Percentiles rank a stretch among this genome's conserved stretches.
Conservation (phyloP, 2,329 filamentous ascomycete species). For the Aspergillus vadensis region DNA sequence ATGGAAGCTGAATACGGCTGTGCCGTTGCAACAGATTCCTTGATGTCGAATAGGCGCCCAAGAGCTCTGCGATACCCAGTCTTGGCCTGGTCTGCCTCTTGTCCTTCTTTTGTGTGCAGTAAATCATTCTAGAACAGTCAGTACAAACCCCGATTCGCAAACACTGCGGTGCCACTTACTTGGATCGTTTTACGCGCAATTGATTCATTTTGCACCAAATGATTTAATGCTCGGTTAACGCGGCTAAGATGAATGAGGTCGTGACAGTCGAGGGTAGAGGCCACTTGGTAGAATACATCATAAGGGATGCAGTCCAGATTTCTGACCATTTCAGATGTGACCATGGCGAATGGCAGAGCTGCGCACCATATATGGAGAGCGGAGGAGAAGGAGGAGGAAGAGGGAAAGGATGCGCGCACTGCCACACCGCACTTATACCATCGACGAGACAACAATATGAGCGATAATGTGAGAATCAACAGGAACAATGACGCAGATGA, state of each 20-base stretch:
- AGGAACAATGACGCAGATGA: background rate
- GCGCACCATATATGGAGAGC: background rate
- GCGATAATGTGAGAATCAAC: background rate
- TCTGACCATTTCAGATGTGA: conserved; percentile 10
- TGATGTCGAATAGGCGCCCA: conserved; percentile 62
- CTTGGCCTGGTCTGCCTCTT: conserved; percentile 37
- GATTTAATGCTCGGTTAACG: conserved; percentile 55
- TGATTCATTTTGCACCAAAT: conserved; percentile 55
- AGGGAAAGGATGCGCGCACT: background rate
- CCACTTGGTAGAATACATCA: conserved; percentile 65
- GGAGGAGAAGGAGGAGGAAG: background rate
- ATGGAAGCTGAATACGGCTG: conserved; percentile 63
- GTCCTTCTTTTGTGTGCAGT: conserved; percentile 49
- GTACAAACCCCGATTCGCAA: conserved; percentile 11
- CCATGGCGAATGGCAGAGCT: background rate
- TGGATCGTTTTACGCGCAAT: conserved; percentile 61
- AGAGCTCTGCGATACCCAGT: conserved; percentile 57
- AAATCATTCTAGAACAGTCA: conserved; percentile 42
- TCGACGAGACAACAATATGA: background rate
- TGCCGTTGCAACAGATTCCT: conserved; percentile 61
- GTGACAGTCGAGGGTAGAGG: conserved; percentile 56
- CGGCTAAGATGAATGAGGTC: conserved; percentile 61
- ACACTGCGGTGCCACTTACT: conserved; percentile 43
- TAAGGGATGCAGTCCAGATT: conserved; percentile 57
- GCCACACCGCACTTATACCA: background rate